Percentiles rank a stretch among this genome's conserved stretches.
phyloP scores from a whole-genome alignment of 352 stramenopile genomes.

The Pythium rishiriense region DNA sequence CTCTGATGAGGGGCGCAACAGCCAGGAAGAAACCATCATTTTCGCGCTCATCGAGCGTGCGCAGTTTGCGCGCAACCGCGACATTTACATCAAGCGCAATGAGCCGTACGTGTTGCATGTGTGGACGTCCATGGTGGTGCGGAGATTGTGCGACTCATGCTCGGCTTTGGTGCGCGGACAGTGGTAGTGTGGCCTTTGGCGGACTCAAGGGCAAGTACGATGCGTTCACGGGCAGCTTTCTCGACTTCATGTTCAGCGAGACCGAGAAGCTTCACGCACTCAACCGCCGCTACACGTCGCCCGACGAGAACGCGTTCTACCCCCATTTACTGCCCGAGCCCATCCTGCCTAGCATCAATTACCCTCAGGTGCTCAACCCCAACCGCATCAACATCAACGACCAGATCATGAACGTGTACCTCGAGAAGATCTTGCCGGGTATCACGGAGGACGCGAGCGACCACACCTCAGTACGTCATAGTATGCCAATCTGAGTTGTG shows the following conservation, averaged over 20 bases:
- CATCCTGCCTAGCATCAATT: constrained; percentile 92
- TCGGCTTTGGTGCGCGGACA: constrained; percentile 18
- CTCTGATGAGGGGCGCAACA: constrained; percentile 8
- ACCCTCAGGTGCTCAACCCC: constrained; percentile 92
- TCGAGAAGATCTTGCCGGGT: constrained; percentile 93
- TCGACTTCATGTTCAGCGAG: constrained; percentile 97
- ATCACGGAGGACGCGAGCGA: constrained; percentile 91
- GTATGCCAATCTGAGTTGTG: background rate
- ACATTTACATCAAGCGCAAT: constrained; percentile 93
- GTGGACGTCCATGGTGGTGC: background rate
- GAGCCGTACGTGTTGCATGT: constrained; percentile 40
- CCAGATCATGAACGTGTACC: constrained; percentile 96
- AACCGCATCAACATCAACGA: constrained; percentile 98
- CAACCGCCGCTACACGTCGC: constrained; percentile 96
- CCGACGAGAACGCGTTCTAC: constrained; percentile 99
- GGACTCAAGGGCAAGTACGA: constrained; percentile 86
- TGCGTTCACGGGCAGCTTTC: constrained; percentile 79
- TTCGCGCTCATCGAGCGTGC: constrained; percentile 99
- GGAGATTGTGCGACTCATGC: background rate
- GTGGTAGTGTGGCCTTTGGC: constrained; percentile 69
- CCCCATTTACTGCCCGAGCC: constrained; percentile 88
- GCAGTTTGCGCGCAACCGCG: constrained; percentile 94
- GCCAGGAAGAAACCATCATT: constrained; percentile 99
- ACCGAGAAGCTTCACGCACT: constrained; percentile 95
- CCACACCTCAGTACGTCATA: constrained; percentile 48